Base-by-base conservation (phyloP, 1,284 basidiomycete species). In the Veloporphyrellus conicus region DNA sequence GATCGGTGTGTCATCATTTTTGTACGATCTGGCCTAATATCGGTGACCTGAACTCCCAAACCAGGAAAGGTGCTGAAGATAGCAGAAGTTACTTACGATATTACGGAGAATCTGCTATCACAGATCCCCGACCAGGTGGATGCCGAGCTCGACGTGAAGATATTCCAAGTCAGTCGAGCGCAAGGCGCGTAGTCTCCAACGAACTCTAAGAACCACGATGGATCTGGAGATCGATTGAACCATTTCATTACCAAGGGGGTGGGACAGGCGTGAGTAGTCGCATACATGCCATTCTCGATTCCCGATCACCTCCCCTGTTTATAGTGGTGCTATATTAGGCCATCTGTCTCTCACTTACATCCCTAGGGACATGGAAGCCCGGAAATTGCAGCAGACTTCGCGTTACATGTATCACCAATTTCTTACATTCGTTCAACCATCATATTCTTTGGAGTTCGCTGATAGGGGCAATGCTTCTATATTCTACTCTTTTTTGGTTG, bases 141-240 rank as follows among this genome's bases (percentile, higher is more conserved):
- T 41, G 53, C 55, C 33, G 59, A 58, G 20, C 61, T 62, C 14
- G 54, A 65, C 48, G 69, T 77, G 37, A 73, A 70, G 58, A 61
- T 75, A 56, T 68, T 74, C 51, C 65, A 59, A 52, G 62, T 75
- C 40, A 54, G 51, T 22, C 49, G 40, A 48, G 32, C 33, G 41
- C 43, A 34, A 34, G 25, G 47, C 9, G 12, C 25, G 19, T 41
- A 44, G 48, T 42, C 31, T 38, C 42, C 40, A 20, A 55, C 22
- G 32, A 35, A 34, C 11, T 41, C 35, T 34, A 54, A 47, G 50
- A 20, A 43, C 18, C 23, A 89, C 14, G 71, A 15, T 82, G 81
- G 41, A 92, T 75, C 42, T 90, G 69, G 12, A 42, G 53, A 49
- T 54, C 43, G 18, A 36, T 39, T 42, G 31, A 42, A 49, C 37